These are phyloP conservation scores for Fusarium caatingaense DNA, from an alignment of 2,329 filamentous ascomycete genomes.

Conservation along the genomic window DNA sequence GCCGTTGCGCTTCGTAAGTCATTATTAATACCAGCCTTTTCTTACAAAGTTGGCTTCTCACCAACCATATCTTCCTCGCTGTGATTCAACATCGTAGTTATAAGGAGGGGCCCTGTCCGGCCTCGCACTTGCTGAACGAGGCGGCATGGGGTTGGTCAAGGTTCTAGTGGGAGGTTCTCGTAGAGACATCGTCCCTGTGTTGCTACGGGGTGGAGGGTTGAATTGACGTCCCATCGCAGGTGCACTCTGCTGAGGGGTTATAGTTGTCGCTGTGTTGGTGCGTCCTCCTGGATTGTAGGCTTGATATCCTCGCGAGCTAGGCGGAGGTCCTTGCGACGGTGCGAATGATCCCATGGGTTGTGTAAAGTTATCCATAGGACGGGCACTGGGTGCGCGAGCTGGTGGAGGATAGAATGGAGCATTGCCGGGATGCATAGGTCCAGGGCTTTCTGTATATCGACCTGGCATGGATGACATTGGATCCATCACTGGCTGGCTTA, in stretches of 20 bases:
- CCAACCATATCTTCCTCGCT: conserved; percentile 49
- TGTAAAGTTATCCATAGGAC: conserved; percentile 49
- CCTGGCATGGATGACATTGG: conserved; percentile 29
- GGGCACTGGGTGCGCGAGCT: conserved; percentile 48
- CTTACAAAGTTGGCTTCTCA: conserved; percentile 10
- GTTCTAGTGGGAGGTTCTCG: conserved; percentile 56
- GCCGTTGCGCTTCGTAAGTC: conserved; percentile 26
- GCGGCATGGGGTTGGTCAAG: conserved; percentile 58
- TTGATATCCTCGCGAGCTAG: conserved; percentile 42
- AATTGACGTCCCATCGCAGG: conserved; percentile 39
- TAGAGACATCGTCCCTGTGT: conserved; percentile 53
- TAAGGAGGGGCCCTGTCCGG: conserved; percentile 43
- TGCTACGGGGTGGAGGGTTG: conserved; percentile 52
- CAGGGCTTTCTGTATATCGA: conserved; percentile 48
- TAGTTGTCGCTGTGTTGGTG: conserved; percentile 50
- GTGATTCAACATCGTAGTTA: conserved; percentile 54
- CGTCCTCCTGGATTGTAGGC: conserved; percentile 50
- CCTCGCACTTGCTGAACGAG: conserved; percentile 40
- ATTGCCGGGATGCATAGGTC: conserved; percentile 42
- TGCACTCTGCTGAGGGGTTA: conserved; percentile 40
- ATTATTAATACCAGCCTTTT: conserved; percentile 22
- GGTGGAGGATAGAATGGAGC: conserved; percentile 51
- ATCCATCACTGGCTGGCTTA: conserved; percentile 27
- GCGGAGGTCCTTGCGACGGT: conserved; percentile 1
- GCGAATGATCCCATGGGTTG: conserved; percentile 29